These are phyloP conservation scores for Phyllosticta citribraziliensis DNA, from an alignment of 2,329 filamentous ascomycete genomes.

Conservation along the genomic window DNA sequence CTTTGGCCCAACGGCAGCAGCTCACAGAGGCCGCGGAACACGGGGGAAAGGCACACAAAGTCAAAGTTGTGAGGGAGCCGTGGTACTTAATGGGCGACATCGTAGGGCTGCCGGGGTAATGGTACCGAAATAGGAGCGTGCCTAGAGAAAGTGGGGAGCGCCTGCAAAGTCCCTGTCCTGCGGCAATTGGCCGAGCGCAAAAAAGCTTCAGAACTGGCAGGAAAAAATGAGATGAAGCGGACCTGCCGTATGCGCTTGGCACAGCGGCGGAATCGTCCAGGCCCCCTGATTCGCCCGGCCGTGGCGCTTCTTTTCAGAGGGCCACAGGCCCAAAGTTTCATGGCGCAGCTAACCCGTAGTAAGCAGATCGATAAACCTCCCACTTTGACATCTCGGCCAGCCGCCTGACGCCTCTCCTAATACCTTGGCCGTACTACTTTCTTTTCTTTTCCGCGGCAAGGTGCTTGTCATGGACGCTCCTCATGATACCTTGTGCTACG, in stretches of 20 bases:
- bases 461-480: neutral
- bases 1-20: neutral
- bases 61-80: neutral
- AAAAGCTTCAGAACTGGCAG: neutral
- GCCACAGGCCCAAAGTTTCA: neutral
- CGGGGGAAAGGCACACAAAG: neutral
- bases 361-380: neutral
- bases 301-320: neutral
- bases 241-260: neutral
- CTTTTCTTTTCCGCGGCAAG: neutral
- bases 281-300: neutral
- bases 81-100: neutral
- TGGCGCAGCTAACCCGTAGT: neutral
- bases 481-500: neutral
- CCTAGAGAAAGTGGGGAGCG: neutral
- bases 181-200: neutral
- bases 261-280: neutral
- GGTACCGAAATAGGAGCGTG: neutral
- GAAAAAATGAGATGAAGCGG: neutral
- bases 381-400: neutral
- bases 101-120: neutral
- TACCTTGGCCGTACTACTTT: neutral
- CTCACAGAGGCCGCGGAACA: neutral
- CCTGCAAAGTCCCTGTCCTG: neutral
- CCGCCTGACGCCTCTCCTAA: neutral